Conservation (phyloP, 108 stramenopile genomes). For the Mediolabrus comicus region DNA sequence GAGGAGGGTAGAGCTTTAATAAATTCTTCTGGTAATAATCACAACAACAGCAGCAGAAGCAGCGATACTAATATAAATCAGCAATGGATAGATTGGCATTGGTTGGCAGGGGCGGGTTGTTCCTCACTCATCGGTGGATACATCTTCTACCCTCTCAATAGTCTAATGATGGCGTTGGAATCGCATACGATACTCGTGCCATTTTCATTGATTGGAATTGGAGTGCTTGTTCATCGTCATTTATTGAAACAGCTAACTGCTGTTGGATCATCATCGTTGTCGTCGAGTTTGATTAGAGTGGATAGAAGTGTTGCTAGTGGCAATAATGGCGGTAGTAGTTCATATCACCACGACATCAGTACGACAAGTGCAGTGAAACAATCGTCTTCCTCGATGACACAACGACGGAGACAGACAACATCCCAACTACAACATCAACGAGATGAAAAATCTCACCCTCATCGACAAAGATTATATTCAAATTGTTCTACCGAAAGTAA, state of each 20-base stretch:
- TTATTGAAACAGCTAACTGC: neutral
- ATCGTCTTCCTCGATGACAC: slow-evolving; percentile 6
- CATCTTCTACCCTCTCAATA: slow-evolving; percentile 18
- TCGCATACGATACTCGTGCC: slow-evolving; percentile 1
- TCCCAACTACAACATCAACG: neutral
- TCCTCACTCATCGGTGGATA: slow-evolving; percentile 19
- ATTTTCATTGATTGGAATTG: neutral
- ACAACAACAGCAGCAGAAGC: neutral
- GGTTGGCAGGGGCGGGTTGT: slow-evolving; percentile 17
- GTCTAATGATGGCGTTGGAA: slow-evolving; percentile 1
- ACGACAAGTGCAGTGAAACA: too few species aligned
- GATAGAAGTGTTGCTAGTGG: neutral
- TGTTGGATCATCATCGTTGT: neutral
- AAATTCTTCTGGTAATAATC: neutral
- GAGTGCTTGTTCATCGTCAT: neutral
- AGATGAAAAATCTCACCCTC: neutral
- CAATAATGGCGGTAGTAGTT: neutral
- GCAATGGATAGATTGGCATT: slow-evolving; percentile 15
- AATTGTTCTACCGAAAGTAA: slow-evolving; percentile 7
- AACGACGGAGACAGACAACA: slow-evolving; percentile 15
- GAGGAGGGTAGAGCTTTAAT: slow-evolving; percentile 18
- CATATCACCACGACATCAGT: too few species aligned
- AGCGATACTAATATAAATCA: neutral
- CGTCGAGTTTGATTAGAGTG: neutral
- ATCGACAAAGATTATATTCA: slow-evolving; percentile 15